Base-by-base conservation (phyloP, 2,329 filamentous ascomycete genomes). In the Clonostachys solani region DNA sequence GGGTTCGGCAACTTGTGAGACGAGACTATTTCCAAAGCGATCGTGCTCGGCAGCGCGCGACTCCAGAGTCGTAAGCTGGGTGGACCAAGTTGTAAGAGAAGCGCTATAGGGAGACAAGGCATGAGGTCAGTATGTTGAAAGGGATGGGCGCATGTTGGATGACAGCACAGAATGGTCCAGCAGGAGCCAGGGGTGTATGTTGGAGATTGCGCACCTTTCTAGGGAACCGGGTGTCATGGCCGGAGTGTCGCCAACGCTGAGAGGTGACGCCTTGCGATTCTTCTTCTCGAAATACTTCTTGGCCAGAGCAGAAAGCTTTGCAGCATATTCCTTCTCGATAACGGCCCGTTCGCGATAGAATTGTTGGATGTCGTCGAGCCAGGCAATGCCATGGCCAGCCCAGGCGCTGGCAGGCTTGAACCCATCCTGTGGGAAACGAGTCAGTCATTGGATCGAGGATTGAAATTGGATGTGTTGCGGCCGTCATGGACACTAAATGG, bases 251-350 rank as follows among this genome's bases (percentile, higher is more conserved):
- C 94, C 94, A 46, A 97, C 94, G 63, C 92, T 96, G 57, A 99
- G 68, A 59, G 78, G 86, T 56, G 90, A 87, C 40, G 87, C 86
- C 72, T 94, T 96, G 69, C 86, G 91, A 42, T 89, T 84, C 75
- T 97, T 99, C 75, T 95, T 95, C 61, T 99, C 95, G 62, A 90
- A 94, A 73, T 96, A 97, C 66, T 94, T 96, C 74, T 94, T 95
- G 47, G 92, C 94, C 44, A 99, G 75, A 3, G 83, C 84, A 56
- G 82, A 87, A 54, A 99, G 83, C 69, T 92, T 97, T 53, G 86
- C 80, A 59, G 89, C 87, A 67, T 99, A 97, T 66, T 99, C 95
- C 71, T 96, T 96, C 72, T 99, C 94, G 65, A 99, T 96, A 35
- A 75, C 83, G 62, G 90, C 89, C 49, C 95, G 83, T 69, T 99